Percentiles rank a stretch among this genome's conserved stretches.
These are phyloP conservation scores for Cephalotrichum gorgonifer DNA, from an alignment of 2,329 filamentous ascomycete species.

Conservation along the genomic window DNA sequence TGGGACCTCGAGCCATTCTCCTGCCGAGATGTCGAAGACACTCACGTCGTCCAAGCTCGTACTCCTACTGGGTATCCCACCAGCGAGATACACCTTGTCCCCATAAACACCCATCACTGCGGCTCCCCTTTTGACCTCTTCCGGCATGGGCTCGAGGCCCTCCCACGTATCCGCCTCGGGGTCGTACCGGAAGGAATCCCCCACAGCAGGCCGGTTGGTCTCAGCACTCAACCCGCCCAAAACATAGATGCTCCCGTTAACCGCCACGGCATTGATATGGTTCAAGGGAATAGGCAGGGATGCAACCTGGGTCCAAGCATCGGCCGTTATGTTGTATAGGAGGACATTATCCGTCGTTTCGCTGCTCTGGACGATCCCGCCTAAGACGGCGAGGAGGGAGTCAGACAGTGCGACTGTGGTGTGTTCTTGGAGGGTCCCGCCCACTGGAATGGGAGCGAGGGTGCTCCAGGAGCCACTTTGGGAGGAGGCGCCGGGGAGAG, in stretches of 20 bases:
- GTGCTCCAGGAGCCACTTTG: conserved; percentile 12
- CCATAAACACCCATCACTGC: conserved; percentile 19
- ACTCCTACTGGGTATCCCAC: conserved; percentile 21
- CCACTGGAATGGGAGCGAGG: conserved; percentile 12
- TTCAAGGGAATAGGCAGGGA: conserved; percentile 19
- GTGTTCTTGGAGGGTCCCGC: conserved; percentile 17
- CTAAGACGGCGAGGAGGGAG: conserved; percentile 14
- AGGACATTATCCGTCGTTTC: conserved; percentile 17
- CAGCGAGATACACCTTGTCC: conserved; percentile 23
- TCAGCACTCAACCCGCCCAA: conserved; percentile 22
- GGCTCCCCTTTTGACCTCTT: conserved; percentile 17
- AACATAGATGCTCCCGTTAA: conserved; percentile 25
- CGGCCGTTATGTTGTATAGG: conserved; percentile 17
- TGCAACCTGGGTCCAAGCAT: conserved; percentile 17
- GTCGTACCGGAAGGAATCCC: conserved; percentile 18
- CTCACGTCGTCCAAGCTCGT: conserved; percentile 18
- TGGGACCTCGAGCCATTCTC: conserved; percentile 17
- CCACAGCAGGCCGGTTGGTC: conserved; percentile 14
- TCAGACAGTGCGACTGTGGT: conserved; percentile 13
- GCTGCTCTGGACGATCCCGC: conserved; percentile 13
- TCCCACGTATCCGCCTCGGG: conserved; percentile 15
- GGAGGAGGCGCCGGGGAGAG: neutral
- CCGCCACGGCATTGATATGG: conserved; percentile 24
- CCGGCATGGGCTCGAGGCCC: conserved; percentile 15
- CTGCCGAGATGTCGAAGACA: conserved; percentile 17